Conservation (phyloP, 2,329 filamentous ascomycete species). For the Cryphonectria radicalis region DNA sequence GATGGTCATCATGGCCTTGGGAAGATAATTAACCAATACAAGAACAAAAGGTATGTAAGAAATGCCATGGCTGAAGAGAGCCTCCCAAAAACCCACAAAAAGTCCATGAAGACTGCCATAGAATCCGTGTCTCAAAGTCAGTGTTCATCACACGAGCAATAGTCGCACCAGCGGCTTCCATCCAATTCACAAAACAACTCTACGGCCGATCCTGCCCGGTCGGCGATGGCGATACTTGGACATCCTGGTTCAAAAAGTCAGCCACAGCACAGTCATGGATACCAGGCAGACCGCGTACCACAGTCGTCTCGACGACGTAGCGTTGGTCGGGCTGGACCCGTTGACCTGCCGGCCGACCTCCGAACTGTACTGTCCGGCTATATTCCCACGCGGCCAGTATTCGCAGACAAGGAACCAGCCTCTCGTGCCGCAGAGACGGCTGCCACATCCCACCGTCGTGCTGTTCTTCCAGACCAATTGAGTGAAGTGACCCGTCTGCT, state of each 20-base stretch:
- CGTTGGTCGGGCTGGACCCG: conserved; percentile 26
- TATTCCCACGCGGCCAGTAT: conserved; percentile 70
- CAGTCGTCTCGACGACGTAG: conserved; percentile 8
- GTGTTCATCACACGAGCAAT: neutral
- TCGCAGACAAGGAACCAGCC: conserved; percentile 73
- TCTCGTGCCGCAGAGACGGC: conserved; percentile 46
- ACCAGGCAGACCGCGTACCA: conserved; percentile 8
- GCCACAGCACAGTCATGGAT: conserved; percentile 3
- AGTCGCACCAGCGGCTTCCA: neutral
- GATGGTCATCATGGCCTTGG: neutral
- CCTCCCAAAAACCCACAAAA: neutral
- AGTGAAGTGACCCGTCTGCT: conserved; percentile 71
- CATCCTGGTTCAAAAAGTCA: neutral
- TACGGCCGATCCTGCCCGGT: neutral
- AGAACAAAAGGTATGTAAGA: no score
- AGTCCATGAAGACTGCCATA: neutral
- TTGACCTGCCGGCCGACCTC: conserved; percentile 46
- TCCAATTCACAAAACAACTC: neutral
- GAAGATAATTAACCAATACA: no score
- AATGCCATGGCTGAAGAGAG: neutral
- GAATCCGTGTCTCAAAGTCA: neutral
- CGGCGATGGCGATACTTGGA: neutral
- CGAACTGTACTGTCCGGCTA: conserved; percentile 56
- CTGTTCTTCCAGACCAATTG: conserved; percentile 73
- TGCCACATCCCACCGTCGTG: conserved; percentile 60